Evolutionary conservation across 108 stramenopile genomes (phyloP), one percentile per base, ranked within the genome.

Genomic region (Conticribra weissflogii): DNA sequence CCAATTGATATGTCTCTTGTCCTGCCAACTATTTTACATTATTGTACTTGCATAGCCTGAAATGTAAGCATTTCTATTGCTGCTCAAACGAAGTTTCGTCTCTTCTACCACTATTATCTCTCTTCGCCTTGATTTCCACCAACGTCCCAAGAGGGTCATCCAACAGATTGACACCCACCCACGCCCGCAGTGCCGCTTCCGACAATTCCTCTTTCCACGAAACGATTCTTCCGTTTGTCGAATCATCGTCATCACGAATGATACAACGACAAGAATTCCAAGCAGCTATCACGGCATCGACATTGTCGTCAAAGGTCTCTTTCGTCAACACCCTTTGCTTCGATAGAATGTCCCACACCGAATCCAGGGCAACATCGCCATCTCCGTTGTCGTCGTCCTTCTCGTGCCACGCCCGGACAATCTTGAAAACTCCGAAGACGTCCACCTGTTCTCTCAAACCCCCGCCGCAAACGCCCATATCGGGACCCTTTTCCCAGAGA

Each of bases 401-500:
- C 16, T 53, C 16, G 21, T 68, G 3, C 17, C 44, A 32, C 3
- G 50, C 50, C 18, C 29, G 45, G 7, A 70, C 61, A 16, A 76
- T 3, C 23, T 76, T 68, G n/a, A 76, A 27, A 5, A 68, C 59
- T 21, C 46, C 25, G 18, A 76, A 49, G 12, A 53, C 59, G 46
- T 76, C 75, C 22, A 76, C 45, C 34, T 76, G 75, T 49, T 76
- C 75, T 46, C 67, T n/a, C 3, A 76, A 23, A 18, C 75, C 75
- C 8, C 75, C 75, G 16, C 53, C 49, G 3, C 53, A 76, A 3
- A 8, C 15, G 17, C 75, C 75, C 23, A 76, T 52, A 61, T 63
- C 61, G 23, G 1, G 48, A 30, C 54, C 68, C 46, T 76, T 76
- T 33, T 76, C 75, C 75, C 75, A 76, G 55, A 76, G 70, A 32